Evolutionary conservation across 2,329 filamentous ascomycete species (phyloP).

Genomic region (Aspergillus latus): DNA sequence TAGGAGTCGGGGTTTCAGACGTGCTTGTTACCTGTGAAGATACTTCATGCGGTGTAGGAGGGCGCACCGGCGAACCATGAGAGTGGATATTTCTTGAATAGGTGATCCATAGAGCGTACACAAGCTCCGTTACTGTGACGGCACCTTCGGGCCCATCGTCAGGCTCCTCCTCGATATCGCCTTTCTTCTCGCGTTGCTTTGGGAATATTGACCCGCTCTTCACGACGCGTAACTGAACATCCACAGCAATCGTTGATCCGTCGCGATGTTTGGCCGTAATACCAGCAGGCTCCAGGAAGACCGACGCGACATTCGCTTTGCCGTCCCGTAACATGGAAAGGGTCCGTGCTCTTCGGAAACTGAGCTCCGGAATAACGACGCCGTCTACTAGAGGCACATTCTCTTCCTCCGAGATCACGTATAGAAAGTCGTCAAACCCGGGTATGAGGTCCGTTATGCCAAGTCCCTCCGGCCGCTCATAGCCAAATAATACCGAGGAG

Average conservation of each 20-base stretch:
- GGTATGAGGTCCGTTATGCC: conserved; percentile 79
- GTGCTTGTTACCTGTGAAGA: conserved; percentile 64
- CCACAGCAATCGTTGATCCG: conserved; percentile 86
- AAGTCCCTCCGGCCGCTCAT: conserved; percentile 78
- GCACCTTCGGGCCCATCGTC: conserved; percentile 43
- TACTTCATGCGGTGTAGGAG: conserved; percentile 32
- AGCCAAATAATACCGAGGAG: conserved; percentile 85
- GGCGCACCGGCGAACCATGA: conserved; percentile 60
- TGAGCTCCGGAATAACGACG: conserved; percentile 95
- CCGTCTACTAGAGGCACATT: conserved; percentile 80
- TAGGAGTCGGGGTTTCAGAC: conserved; percentile 75
- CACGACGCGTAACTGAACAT: conserved; percentile 94
- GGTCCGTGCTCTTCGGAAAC: conserved; percentile 84
- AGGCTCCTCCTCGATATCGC: conserved; percentile 62
- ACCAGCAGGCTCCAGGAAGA: conserved; percentile 81
- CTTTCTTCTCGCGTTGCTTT: conserved; percentile 61
- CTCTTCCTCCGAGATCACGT: conserved; percentile 82
- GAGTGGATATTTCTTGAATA: conserved; percentile 92
- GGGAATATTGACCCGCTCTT: conserved; percentile 73
- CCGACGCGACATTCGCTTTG: conserved; percentile 71
- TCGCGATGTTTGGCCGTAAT: conserved; percentile 85
- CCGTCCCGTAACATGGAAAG: conserved; percentile 81
- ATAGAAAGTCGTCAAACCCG: conserved; percentile 79
- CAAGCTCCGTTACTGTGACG: conserved; percentile 68
- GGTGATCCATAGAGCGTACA: conserved; percentile 95